Evolutionary conservation across 2,329 filamentous ascomycete species (phyloP), one percentile per base, ranked within the genome.

Genomic region (Trichophyton mentagrophytes): DNA sequence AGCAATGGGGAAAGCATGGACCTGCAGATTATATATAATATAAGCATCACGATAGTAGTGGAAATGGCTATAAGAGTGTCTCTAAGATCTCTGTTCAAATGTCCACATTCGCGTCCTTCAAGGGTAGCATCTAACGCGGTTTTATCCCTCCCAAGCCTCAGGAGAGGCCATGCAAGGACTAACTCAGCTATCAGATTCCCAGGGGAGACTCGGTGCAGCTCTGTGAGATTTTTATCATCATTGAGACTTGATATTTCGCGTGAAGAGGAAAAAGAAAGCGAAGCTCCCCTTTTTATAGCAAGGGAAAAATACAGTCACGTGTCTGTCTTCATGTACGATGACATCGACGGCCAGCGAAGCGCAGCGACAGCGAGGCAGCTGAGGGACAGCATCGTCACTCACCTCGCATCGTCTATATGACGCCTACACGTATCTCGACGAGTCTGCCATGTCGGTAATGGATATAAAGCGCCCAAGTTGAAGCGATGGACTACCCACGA

Each of bases 11-110:
- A 6, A 30, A 2, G 27, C 33, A 38, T 11, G 11, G 9, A 38
- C 8, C 3, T 38, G 9, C 33, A 13, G 33, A 38, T 38, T 38
- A 13, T 13, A 38, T 11, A 13, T 3, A 11, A 38, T 38, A 38
- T 22, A 38, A 38, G 9, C 33, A 13, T 38, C 33, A 13, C 3
- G 33, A 38, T 38, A 38, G 9, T 9, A 38, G 33, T 3, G 3
- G 11, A 38, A 13, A 38, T 38, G 17, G 63, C 22, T 40, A 20
- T 57, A 8, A 20, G 40, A 58, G 53, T 53, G 67, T 73, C 75
- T 71, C 75, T 77, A 67, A 72, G 75, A 77, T 77, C 69, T 77
- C 75, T 77, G 75, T 77, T 77, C 75, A 70, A 64, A 62, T 69
- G 33, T 57, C 68, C 69, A 76, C 75, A 77, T 66, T 60, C 70